A percentile compares a stretch with the other conserved stretches of the same genome.
These are phyloP conservation scores for Rhododendron ferrugineum DNA, from an alignment of 148 eudicot genomes.

Conservation along the genomic window DNA sequence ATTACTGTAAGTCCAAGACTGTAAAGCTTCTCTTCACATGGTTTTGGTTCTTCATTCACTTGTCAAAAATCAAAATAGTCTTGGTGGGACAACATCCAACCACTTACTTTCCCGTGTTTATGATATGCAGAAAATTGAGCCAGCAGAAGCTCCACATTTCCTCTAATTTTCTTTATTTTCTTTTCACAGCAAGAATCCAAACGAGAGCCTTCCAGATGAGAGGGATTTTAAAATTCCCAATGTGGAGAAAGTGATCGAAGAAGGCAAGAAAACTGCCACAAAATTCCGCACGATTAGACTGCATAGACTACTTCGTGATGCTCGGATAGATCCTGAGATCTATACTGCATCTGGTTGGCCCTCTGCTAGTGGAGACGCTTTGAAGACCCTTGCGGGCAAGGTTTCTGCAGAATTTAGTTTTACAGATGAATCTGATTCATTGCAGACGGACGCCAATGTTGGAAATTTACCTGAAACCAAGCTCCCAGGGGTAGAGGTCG, in stretches of 20 bases:
- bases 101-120: neutral
- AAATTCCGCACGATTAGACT: conserved; percentile 65
- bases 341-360: conserved; percentile 95
- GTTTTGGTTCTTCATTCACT: neutral
- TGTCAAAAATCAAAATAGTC: neutral
- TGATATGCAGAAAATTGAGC: neutral
- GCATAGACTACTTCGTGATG: conserved; percentile 33
- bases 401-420: conserved; percentile 78
- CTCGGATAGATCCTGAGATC: conserved; percentile 43
- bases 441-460: conserved; percentile 14
- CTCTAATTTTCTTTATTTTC: neutral
- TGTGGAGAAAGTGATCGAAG: conserved; percentile 70
- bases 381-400: conserved; percentile 82
- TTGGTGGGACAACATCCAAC: neutral
- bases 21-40: neutral
- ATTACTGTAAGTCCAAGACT: neutral
- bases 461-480: conserved; percentile 14
- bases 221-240: conserved; percentile 67
- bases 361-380: conserved; percentile 78
- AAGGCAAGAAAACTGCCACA: conserved; percentile 73
- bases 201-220: conserved; percentile 57
- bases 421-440: conserved; percentile 33
- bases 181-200: conserved; percentile 47
- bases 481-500: neutral
- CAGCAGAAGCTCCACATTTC: neutral